A percentile compares a stretch with the other conserved stretches of the same genome.
phyloP scores from a whole-genome alignment of 768 basidiomycete genomes.

The Postia placenta region DNA sequence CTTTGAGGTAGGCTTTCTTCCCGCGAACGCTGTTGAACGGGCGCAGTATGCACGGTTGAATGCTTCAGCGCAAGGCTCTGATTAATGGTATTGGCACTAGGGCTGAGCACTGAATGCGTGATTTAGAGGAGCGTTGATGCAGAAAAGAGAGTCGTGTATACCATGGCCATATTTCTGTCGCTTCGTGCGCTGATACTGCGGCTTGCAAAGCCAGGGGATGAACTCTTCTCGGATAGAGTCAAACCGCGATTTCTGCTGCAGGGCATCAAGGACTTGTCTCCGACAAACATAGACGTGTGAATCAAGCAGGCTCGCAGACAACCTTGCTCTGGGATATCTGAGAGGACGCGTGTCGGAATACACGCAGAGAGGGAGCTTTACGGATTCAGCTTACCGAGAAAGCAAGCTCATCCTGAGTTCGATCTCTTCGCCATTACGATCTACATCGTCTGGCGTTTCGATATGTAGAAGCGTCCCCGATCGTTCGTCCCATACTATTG shows the following conservation, averaged over 20 bases:
- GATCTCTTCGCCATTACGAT: slow-evolving; percentile 64
- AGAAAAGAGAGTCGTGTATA: slow-evolving; percentile 22
- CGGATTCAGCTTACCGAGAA: slow-evolving; percentile 43
- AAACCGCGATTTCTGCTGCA: slow-evolving; percentile 62
- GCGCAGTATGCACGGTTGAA: slow-evolving; percentile 41
- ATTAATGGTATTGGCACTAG: slow-evolving; percentile 36
- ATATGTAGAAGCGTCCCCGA: slow-evolving; percentile 66
- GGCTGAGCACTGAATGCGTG: slow-evolving; percentile 36
- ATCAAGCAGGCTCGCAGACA: slow-evolving; percentile 69
- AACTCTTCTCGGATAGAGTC: slow-evolving; percentile 88
- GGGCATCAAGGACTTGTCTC: slow-evolving; percentile 62
- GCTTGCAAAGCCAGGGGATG: slow-evolving; percentile 86
- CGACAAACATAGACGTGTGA: slow-evolving; percentile 91
- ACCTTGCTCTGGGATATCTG: slow-evolving; percentile 66
- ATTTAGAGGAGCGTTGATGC: neutral
- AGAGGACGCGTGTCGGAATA: neutral
- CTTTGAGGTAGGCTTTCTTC: slow-evolving; percentile 4
- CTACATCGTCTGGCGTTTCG: slow-evolving; percentile 63
- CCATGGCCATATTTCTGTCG: slow-evolving; percentile 53
- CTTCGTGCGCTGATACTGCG: slow-evolving; percentile 66
- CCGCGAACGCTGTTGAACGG: slow-evolving; percentile 10
- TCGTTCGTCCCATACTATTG: slow-evolving; percentile 65
- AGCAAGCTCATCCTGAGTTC: slow-evolving; percentile 73
- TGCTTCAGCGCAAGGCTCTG: slow-evolving; percentile 52
- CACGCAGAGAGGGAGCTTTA: neutral